Percentiles rank a stretch among this genome's conserved stretches.
These are phyloP conservation scores for Tilletia setariae DNA, from an alignment of 1,284 basidiomycete species.

Conservation along the genomic window DNA sequence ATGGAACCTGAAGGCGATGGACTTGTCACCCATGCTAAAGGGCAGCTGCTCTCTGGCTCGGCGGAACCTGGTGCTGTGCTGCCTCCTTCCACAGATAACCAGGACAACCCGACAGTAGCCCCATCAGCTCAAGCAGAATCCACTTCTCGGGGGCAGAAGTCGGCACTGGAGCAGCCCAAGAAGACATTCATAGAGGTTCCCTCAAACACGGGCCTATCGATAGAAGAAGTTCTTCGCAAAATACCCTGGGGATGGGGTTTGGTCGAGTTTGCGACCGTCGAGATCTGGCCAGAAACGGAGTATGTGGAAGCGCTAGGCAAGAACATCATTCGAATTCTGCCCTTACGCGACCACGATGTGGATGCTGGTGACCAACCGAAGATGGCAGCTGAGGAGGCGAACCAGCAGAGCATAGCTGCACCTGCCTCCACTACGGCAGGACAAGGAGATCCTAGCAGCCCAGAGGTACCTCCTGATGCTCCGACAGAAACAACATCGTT, in stretches of 20 bases:
- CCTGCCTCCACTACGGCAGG: too few relatives aligned
- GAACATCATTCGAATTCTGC: neutral
- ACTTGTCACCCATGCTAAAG: neutral
- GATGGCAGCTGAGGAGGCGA: too few relatives aligned
- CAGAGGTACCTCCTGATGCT: too few relatives aligned
- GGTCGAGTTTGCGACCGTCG: constrained; percentile 11
- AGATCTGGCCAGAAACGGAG: neutral
- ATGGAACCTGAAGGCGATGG: neutral
- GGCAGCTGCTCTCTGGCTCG: neutral
- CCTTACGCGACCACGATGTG: neutral
- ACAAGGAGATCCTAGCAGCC: too few relatives aligned
- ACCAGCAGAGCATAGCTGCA: too few relatives aligned
- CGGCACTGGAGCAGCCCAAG: neutral
- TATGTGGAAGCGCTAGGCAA: neutral
- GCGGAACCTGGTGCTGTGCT: neutral
- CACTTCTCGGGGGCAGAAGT: neutral
- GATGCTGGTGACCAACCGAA: neutral
- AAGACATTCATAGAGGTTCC: neutral
- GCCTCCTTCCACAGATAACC: neutral
- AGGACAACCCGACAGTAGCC: neutral
- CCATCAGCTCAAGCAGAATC: neutral
- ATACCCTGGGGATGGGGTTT: constrained; percentile 7
- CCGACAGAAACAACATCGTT: too few relatives aligned
- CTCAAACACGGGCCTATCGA: neutral
- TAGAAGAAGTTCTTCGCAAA: constrained; percentile 1